Base-by-base conservation (phyloP, 2,329 filamentous ascomycete species). In the Pyrenophora graminea region DNA sequence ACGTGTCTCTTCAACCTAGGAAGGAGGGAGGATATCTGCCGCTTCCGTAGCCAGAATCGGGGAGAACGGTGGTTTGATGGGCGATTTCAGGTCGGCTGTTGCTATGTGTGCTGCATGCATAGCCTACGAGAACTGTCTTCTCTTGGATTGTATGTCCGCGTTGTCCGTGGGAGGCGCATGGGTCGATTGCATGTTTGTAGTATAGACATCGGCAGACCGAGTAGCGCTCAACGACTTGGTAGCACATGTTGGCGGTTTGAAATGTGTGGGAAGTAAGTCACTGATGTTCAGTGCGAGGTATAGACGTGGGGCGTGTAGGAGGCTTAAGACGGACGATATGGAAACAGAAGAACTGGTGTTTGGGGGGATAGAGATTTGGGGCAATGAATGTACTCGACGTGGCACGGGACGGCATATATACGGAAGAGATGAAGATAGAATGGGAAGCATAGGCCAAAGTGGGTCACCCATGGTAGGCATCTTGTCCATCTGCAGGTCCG, bases 141-240 rank as follows among this genome's bases (percentile, higher is more conserved):
- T 89, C 86, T 61, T 90, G 84, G 50, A 92, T 78, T 39, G 66
- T 64, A 68, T 96, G 91, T 39, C 87, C 87, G 42, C 84, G 83
- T 53, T 88, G 85, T 54, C 88, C 89, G 70, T 91, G 90, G 31
- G 84, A 80, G 41, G 85, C 80, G 71, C 91, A 96, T 54, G 89
- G 88, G 68, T 96, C 91, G 64, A 96, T 82, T 40, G 89, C 86
- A 72, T 96, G 92, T 68, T 87, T 82, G 79, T 93, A 90, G 80
- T 96, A 95, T 63, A 93, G 81, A 76, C 91, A 96, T 58, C 86
- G 84, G 81, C 91, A 96, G 48, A 88, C 89, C 48, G 91, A 86
- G 79, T 91, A 96, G 52, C 90, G 82, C 74, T 96, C 91, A 64
- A 93, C 80, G 56, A 96, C 77, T 76, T 92, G 89, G 69, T 90